A percentile compares a stretch with the other conserved stretches of the same genome.
Evolutionary conservation across 1,284 basidiomycete species (phyloP).

Genomic region (Cutaneotrichosporon spelunceum): DNA sequence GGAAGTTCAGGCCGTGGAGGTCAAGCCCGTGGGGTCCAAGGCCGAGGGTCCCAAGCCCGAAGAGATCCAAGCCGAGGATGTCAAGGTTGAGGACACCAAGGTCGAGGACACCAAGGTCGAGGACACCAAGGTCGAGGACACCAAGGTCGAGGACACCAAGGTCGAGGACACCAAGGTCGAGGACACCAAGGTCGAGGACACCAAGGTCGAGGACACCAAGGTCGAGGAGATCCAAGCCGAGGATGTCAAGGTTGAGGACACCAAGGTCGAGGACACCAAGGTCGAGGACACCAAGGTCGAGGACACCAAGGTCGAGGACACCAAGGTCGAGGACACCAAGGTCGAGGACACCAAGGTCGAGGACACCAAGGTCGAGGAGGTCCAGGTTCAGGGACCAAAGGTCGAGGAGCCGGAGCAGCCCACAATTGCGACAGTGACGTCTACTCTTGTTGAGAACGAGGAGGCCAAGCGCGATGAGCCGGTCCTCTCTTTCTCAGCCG

Average conservation of each 20-base stretch:
- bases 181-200: background rate
- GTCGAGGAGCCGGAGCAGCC: no score
- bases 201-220: background rate
- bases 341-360: no score
- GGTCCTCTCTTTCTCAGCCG: background rate
- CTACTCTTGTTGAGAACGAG: no score
- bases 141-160: no score
- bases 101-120: background rate
- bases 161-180: background rate
- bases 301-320: no score
- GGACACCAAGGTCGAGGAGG: no score
- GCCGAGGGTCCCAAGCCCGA: background rate
- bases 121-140: background rate
- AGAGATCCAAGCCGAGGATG: background rate
- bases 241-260: no score
- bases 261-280: background rate
- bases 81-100: background rate
- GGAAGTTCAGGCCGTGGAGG: background rate
- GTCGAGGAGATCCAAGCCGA: background rate
- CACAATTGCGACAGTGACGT: no score
- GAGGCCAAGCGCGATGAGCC: background rate
- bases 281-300: no score
- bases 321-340: no score
- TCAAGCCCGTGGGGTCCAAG: background rate
- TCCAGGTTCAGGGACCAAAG: no score